Evolutionary conservation across 2,329 filamentous ascomycete species (phyloP), one percentile per base, ranked within the genome.

Genomic region (Zarea fungicola): DNA sequence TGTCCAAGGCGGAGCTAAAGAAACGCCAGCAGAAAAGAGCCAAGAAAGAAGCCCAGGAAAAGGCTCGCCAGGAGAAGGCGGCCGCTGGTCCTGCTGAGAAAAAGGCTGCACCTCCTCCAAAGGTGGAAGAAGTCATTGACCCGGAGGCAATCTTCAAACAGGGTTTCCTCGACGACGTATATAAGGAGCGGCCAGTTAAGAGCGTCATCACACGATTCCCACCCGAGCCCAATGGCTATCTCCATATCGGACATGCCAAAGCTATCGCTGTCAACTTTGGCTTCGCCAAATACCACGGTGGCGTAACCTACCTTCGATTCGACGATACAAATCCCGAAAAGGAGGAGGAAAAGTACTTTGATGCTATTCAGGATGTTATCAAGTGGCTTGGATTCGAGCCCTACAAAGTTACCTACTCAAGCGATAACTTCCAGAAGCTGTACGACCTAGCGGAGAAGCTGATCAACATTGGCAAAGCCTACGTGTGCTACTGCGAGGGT

Each of bases 261-360:
- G 92, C 93, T 19, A 96, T 97, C 65, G 86, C 89, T 1, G 83
- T 97, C 66, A 96, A 97, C 70, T 97, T 97, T 69, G 92, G 92
- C 6, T 97, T 96, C 65, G 92, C 93, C 13, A 82, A 80, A 61
- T 83, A 84, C 62, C 87, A 95, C 63, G 86, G 85, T 29, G 92
- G 92, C 22, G 42, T 40, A 13, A 45, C 41, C 21, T 49, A 79
- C 36, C 45, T 52, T 26, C 44, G 92, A 59, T 96, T 88, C 65
- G 93, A 97, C 65, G 93, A 97, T 60, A 97, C 93, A 13, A 97
- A 97, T 65, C 93, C 93, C 1, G 89, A 91, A 55, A 88, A 87
- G 41, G 93, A 97, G 66, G 87, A 96, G 64, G 88, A 95, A 67
- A 78, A 85, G 51, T 97, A 91, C 68, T 95, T 95, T 62, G 80